A percentile compares a stretch with the other conserved stretches of the same genome.
Evolutionary conservation across 108 stramenopile genomes (phyloP).

Genomic region (Chaetoceros tenuissimus): DNA sequence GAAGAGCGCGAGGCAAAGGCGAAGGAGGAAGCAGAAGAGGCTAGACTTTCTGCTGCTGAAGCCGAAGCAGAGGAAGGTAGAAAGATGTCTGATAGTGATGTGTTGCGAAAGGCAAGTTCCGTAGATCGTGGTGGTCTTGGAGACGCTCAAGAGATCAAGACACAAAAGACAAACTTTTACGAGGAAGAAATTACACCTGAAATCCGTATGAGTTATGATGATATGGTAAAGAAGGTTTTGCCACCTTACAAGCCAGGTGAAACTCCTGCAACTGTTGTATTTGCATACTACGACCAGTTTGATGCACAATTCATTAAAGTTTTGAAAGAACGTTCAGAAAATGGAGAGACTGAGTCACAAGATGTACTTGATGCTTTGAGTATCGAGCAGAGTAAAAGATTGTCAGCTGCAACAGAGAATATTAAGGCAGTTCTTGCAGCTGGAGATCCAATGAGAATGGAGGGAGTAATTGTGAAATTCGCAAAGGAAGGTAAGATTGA

Average conservation of each 20-base stretch:
- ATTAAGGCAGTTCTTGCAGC: conserved; percentile 54
- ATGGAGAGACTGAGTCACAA: conserved; percentile 55
- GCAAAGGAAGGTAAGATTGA: conserved; percentile 70
- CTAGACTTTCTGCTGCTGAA: conserved; percentile 47
- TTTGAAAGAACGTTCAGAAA: conserved; percentile 34
- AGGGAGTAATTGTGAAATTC: conserved; percentile 72
- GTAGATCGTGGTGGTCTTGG: conserved; percentile 46
- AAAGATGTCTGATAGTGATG: conserved; percentile 53
- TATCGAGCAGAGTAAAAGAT: conserved; percentile 53
- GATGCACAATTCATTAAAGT: conserved; percentile 62
- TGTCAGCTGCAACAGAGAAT: conserved; percentile 54
- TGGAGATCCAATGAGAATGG: conserved; percentile 85
- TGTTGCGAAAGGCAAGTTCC: conserved; percentile 59
- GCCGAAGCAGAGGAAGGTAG: conserved; percentile 55
- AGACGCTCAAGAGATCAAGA: conserved; percentile 21
- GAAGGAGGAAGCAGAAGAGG: conserved; percentile 50
- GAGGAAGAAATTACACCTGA: conserved; percentile 77
- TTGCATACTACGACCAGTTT: conserved; percentile 62
- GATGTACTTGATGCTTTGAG: conserved; percentile 61
- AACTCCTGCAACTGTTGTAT: conserved; percentile 44
- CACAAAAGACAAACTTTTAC: conserved; percentile 35
- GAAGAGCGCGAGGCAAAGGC: conserved; percentile 59
- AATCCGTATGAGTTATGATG: conserved; percentile 75
- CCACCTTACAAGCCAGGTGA: conserved; percentile 81
- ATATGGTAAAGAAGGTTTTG: conserved; percentile 56